A percentile compares a stretch with the other conserved stretches of the same genome.
phyloP scores from a whole-genome alignment of 139 green algal species.

The Trebouxia sp. region DNA sequence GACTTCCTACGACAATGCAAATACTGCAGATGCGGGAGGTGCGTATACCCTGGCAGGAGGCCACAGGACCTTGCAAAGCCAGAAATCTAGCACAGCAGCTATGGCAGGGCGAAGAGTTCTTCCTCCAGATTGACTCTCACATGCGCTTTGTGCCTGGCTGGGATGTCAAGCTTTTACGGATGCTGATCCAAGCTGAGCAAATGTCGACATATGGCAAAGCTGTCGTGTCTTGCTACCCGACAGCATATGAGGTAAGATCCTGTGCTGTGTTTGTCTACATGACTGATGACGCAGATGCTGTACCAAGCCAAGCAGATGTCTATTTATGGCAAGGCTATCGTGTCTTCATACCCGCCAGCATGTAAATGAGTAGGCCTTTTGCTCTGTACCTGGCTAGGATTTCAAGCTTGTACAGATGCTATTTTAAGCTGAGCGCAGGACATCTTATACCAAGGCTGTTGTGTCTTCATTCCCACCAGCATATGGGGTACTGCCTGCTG shows the following conservation, averaged over 20 bases:
- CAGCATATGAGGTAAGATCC: constrained; percentile 52
- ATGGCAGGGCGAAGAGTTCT: constrained; percentile 28
- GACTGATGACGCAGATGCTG: too few relatives aligned
- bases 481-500: too few relatives aligned
- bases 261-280: background rate
- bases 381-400: too few relatives aligned
- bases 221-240: constrained; percentile 75
- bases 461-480: too few relatives aligned
- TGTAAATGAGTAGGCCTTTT: too few relatives aligned
- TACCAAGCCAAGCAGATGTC: too few relatives aligned
- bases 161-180: constrained; percentile 6
- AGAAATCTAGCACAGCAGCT: constrained; percentile 24
- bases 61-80: constrained; percentile 28
- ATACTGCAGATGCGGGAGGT: background rate
- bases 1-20: background rate
- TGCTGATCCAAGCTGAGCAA: constrained; percentile 11
- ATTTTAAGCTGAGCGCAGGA: too few relatives aligned
- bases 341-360: too few relatives aligned
- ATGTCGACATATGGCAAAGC: constrained; percentile 20
- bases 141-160: constrained; percentile 10
- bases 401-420: too few relatives aligned
- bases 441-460: too few relatives aligned
- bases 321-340: too few relatives aligned
- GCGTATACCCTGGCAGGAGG: background rate
- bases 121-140: constrained; percentile 38